phyloP scores from a whole-genome alignment of 495 filamentous ascomycete genomes.

The Penicillium cinerascens region DNA sequence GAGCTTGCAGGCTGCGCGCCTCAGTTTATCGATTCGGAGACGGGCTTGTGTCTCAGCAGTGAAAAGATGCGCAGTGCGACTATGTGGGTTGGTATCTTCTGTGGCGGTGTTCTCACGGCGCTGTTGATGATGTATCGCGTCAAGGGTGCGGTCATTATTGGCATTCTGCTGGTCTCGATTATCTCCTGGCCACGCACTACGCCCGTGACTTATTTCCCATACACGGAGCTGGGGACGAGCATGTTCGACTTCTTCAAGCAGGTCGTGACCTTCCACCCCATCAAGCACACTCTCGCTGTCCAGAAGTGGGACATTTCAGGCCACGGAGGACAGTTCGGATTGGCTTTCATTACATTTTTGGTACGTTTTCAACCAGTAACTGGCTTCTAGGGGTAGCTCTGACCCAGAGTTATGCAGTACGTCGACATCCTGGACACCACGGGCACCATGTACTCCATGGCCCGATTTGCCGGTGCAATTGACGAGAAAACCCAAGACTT shows the following conservation, averaged over 20 bases:
- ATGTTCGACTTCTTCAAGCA: slow-evolving; percentile 80
- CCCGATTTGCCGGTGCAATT: slow-evolving; percentile 68
- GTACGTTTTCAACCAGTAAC: slow-evolving; percentile 1
- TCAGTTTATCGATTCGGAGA: slow-evolving; percentile 24
- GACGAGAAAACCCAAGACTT: slow-evolving; percentile 74
- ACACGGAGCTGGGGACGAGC: slow-evolving; percentile 59
- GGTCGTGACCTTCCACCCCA: slow-evolving; percentile 75
- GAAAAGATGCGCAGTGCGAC: slow-evolving; percentile 72
- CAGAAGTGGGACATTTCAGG: slow-evolving; percentile 65
- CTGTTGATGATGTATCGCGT: slow-evolving; percentile 78
- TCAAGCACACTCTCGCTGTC: slow-evolving; percentile 59
- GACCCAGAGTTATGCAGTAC: slow-evolving; percentile 46
- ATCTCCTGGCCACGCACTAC: slow-evolving; percentile 79
- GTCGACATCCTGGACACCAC: slow-evolving; percentile 80
- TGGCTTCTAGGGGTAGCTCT: background rate
- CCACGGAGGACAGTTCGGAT: slow-evolving; percentile 65
- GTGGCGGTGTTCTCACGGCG: slow-evolving; percentile 70
- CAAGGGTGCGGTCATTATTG: slow-evolving; percentile 76
- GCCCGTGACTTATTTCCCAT: slow-evolving; percentile 72
- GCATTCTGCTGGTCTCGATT: slow-evolving; percentile 76
- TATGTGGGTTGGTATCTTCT: slow-evolving; percentile 83
- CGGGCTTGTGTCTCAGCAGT: slow-evolving; percentile 48
- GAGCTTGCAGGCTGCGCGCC: slow-evolving; percentile 65
- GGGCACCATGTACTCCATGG: slow-evolving; percentile 80
- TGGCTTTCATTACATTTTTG: slow-evolving; percentile 75